A percentile compares a stretch with the other conserved stretches of the same genome.
phyloP scores from a whole-genome alignment of 352 stramenopile species.

The Phytophthora pinifolia region DNA sequence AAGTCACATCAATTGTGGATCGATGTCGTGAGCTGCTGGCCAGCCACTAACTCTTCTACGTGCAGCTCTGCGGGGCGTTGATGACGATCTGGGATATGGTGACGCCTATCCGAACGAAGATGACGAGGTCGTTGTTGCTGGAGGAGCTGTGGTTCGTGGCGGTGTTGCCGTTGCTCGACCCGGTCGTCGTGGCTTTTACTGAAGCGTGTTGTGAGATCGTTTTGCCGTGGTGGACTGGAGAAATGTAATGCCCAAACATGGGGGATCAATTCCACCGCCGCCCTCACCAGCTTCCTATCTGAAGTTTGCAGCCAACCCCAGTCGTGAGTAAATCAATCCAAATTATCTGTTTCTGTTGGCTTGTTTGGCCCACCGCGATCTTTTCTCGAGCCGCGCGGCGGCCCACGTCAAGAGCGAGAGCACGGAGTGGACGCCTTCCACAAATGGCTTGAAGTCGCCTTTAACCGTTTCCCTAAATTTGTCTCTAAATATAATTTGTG shows the following conservation, averaged over 20 bases:
- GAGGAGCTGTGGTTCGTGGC: slow-evolving; percentile 16
- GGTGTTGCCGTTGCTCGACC: slow-evolving; percentile 27
- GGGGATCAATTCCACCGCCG: too few relatives aligned
- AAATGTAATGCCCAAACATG: too few relatives aligned
- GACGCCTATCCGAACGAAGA: neutral
- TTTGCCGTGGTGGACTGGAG: too few relatives aligned
- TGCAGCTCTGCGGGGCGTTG: slow-evolving; percentile 21
- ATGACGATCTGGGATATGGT: slow-evolving; percentile 7
- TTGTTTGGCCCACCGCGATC: too few relatives aligned
- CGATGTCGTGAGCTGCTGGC: neutral
- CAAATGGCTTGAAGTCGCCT: too few relatives aligned
- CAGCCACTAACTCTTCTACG: too few relatives aligned
- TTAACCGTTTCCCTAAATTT: too few relatives aligned
- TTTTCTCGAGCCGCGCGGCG: too few relatives aligned
- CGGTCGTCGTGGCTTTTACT: slow-evolving; percentile 23
- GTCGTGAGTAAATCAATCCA: slow-evolving; percentile 12
- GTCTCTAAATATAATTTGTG: too few relatives aligned
- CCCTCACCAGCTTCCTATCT: neutral
- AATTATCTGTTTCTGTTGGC: neutral
- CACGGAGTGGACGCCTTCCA: too few relatives aligned
- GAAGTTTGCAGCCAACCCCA: neutral
- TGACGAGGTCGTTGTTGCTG: slow-evolving; percentile 27
- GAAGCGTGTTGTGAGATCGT: neutral
- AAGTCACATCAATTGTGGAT: neutral
- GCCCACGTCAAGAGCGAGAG: too few relatives aligned